A percentile compares a stretch with the other conserved stretches of the same genome.
phyloP scores from a whole-genome alignment of 176 grass and related monocot genomes.

The Oryza coarctata region DNA sequence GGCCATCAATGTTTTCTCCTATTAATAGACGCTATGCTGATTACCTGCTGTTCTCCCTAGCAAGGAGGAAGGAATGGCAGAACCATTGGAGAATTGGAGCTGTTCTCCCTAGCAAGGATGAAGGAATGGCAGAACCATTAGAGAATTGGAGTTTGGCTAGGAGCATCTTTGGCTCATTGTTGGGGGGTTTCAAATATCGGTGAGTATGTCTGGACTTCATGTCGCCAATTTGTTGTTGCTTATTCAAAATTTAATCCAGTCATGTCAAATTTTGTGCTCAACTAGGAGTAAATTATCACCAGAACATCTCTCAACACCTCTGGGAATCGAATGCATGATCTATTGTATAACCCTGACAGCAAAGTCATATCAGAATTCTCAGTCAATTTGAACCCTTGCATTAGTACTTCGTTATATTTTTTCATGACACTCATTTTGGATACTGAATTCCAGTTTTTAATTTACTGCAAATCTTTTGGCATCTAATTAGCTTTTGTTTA shows the following conservation, averaged over 20 bases:
- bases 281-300: neutral
- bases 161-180: constrained; percentile 20
- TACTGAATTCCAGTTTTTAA: neutral
- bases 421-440: neutral
- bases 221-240: neutral
- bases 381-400: constrained; percentile 11
- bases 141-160: constrained; percentile 28
- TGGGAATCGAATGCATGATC: neutral
- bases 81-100: constrained; percentile 38
- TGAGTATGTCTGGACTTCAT: constrained; percentile 20
- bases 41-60: constrained; percentile 32
- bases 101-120: constrained; percentile 10
- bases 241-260: constrained; percentile 16
- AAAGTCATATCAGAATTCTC: neutral
- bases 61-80: constrained; percentile 29
- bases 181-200: constrained; percentile 22
- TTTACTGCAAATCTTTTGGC: neutral
- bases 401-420: neutral
- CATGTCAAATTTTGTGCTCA: neutral
- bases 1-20: constrained; percentile 27
- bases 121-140: constrained; percentile 37
- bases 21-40: constrained; percentile 43
- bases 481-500: constrained; percentile 4
- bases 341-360: constrained; percentile 1
- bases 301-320: constrained; percentile 14